Percentiles rank a stretch among this genome's conserved stretches.
These are phyloP conservation scores for Tulasnella sp. DNA, from an alignment of 768 basidiomycete genomes.

Conservation along the genomic window DNA sequence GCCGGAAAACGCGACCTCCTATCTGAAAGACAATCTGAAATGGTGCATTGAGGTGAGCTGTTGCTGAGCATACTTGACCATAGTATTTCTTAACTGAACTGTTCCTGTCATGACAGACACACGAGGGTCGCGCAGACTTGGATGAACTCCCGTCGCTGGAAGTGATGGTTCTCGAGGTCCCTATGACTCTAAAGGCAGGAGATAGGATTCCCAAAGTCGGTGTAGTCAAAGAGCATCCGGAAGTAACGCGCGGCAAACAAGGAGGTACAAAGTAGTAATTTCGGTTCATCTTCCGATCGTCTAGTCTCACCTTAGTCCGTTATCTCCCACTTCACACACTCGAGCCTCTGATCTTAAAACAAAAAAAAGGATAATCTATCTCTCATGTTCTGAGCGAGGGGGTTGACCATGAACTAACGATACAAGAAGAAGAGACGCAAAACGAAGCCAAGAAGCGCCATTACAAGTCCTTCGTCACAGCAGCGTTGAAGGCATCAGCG, in stretches of 20 bases:
- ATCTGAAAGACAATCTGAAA: not conserved
- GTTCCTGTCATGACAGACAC: not conserved
- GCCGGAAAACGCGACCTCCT: not conserved
- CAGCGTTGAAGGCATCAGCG: conserved; percentile 6
- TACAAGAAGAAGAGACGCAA: not conserved
- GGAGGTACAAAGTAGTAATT: not conserved
- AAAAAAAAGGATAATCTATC: not conserved
- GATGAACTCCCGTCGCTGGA: not conserved
- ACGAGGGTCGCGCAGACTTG: not conserved
- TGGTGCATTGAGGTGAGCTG: not conserved
- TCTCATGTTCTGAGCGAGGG: not conserved
- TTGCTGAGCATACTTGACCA: not conserved
- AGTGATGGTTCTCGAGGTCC: not conserved
- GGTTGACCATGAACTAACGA: not conserved
- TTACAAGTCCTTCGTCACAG: not conserved
- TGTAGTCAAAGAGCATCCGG: not conserved
- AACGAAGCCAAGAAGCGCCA: not conserved
- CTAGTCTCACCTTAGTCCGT: not conserved
- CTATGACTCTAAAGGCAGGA: not conserved
- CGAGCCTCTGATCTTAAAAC: not conserved
- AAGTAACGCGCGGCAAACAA: not conserved
- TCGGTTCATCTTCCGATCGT: not conserved
- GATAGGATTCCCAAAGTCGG: not conserved
- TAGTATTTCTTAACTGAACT: not conserved
- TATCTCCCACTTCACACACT: not conserved